A percentile compares a stretch with the other conserved stretches of the same genome.
Evolutionary conservation across 306 rosid species (phyloP).

Genomic region (Rosa lucieae): DNA sequence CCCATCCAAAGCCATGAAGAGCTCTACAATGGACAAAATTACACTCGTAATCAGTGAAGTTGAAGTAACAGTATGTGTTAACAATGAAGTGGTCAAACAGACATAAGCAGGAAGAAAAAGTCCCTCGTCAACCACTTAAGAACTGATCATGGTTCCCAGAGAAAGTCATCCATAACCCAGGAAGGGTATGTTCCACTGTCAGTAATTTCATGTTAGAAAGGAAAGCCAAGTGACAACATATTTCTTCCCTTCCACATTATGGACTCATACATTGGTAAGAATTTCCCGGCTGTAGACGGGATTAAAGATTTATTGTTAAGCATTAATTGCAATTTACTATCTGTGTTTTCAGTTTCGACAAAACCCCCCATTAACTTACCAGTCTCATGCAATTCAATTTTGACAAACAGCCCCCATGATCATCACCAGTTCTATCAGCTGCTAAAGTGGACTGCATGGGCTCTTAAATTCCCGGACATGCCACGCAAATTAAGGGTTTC

Average conservation of each 20-base stretch:
- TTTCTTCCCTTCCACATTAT: background rate
- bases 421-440: no score
- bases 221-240: background rate
- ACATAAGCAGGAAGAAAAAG: background rate
- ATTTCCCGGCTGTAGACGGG: background rate
- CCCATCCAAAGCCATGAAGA: conserved; percentile 91
- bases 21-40: conserved; percentile 48
- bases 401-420: background rate
- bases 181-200: no score
- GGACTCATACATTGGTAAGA: background rate
- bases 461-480: no score
- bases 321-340: background rate
- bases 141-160: background rate
- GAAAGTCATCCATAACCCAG: background rate
- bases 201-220: background rate
- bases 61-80: background rate
- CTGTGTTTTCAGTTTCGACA: background rate
- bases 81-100: background rate
- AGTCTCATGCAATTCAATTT: background rate
- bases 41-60: conserved; percentile 19
- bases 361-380: no score
- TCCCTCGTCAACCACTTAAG: background rate
- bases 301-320: no score
- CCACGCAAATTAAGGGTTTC: no score
- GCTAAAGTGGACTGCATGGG: no score